These are phyloP conservation scores for Globisporangium radiosum DNA, from an alignment of 352 stramenopile species.

Conservation along the genomic window DNA sequence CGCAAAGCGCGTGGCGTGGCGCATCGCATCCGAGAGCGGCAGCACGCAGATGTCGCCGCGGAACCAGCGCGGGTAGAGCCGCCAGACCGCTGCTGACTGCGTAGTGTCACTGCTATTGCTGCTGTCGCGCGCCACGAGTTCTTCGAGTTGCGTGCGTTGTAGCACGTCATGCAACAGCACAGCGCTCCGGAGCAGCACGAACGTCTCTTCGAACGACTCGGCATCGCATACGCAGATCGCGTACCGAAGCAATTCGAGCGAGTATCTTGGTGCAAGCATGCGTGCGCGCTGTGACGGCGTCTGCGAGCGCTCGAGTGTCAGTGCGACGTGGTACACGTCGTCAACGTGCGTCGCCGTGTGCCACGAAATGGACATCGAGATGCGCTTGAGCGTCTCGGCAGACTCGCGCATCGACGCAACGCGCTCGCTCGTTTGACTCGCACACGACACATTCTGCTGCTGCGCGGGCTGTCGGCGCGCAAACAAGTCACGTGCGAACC, in stretches of 20 bases:
- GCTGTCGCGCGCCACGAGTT: background rate
- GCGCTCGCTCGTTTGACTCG: background rate
- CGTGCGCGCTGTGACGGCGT: slow-evolving; percentile 26
- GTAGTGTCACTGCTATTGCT: background rate
- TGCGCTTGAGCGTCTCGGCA: slow-evolving; percentile 32
- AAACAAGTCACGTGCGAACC: slow-evolving; percentile 54
- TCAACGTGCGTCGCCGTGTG: slow-evolving; percentile 54
- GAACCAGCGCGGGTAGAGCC: slow-evolving; percentile 53
- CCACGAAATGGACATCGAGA: slow-evolving; percentile 51
- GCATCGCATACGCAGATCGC: slow-evolving; percentile 55
- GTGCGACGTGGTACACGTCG: slow-evolving; percentile 31
- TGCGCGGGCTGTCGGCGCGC: slow-evolving; percentile 10
- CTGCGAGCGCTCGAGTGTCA: slow-evolving; percentile 8
- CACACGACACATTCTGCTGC: no score
- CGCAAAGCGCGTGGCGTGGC: slow-evolving; percentile 48
- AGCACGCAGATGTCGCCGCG: slow-evolving; percentile 47
- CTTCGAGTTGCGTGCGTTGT: slow-evolving; percentile 31
- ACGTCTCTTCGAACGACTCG: slow-evolving; percentile 46
- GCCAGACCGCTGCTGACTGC: slow-evolving; percentile 8
- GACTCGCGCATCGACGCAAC: background rate
- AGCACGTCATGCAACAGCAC: slow-evolving; percentile 48
- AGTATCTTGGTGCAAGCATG: slow-evolving; percentile 46
- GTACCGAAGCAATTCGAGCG: slow-evolving; percentile 53
- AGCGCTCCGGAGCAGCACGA: slow-evolving; percentile 54
- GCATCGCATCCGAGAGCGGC: slow-evolving; percentile 43